phyloP scores from a whole-genome alignment of 202 grass and related monocot genomes.

The Carex sylvatica region DNA sequence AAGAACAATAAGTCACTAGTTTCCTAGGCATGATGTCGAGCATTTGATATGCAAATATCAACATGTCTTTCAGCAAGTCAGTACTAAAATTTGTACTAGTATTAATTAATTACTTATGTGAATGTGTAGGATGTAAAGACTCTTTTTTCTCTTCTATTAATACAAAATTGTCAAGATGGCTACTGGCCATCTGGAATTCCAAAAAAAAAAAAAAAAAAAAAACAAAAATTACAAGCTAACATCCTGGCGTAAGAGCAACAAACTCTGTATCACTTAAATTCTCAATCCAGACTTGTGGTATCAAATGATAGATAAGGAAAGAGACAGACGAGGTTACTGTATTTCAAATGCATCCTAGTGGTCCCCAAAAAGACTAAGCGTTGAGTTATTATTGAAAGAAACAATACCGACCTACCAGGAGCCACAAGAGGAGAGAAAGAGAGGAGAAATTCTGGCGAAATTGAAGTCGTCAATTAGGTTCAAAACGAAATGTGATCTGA shows the following conservation, averaged over 20 bases:
- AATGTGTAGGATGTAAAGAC: too few species aligned
- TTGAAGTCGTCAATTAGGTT: background rate
- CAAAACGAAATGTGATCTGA: background rate
- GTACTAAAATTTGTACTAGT: too few species aligned
- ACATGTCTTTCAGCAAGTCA: too few species aligned
- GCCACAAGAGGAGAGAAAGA: background rate
- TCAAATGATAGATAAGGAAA: background rate
- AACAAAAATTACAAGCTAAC: background rate
- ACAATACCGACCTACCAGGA: background rate
- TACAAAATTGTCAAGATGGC: too few species aligned
- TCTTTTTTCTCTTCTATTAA: too few species aligned
- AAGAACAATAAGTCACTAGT: too few species aligned
- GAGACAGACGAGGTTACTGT: background rate
- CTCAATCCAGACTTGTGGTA: background rate
- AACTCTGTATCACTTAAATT: background rate
- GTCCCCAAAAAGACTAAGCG: slow-evolving; percentile 11
- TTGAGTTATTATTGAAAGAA: background rate
- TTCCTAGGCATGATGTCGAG: too few species aligned
- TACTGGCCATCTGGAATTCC: too few species aligned
- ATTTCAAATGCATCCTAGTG: slow-evolving; percentile 12
- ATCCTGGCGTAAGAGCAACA: background rate
- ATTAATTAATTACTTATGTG: too few species aligned
- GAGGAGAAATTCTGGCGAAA: background rate
- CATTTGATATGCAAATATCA: too few species aligned
- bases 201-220: too few species aligned